Evolutionary conservation across 805 yeast genomes (phyloP).

Genomic region (Wickerhamomyces canadensis): DNA sequence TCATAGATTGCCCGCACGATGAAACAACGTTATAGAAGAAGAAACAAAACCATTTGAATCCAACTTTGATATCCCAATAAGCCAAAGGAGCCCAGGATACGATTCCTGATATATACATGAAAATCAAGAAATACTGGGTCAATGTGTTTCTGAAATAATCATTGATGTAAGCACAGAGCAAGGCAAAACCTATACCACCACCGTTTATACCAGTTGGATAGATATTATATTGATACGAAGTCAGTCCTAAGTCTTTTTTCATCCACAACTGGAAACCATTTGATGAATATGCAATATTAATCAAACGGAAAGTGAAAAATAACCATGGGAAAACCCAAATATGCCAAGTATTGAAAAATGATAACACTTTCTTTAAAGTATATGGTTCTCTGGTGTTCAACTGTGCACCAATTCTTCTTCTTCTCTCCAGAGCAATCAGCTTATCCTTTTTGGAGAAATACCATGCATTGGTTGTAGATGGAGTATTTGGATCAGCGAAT

Average conservation of each 20-base stretch:
- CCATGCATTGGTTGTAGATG: conserved; percentile 35
- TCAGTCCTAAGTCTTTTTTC: conserved; percentile 28
- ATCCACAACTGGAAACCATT: conserved; percentile 42
- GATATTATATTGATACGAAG: conserved; percentile 29
- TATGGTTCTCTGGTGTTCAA: conserved; percentile 29
- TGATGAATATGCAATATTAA: conserved; percentile 25
- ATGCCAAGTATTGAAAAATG: conserved; percentile 41
- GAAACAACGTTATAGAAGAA: conserved; percentile 41
- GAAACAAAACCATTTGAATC: conserved; percentile 42
- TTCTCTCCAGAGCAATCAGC: conserved; percentile 38
- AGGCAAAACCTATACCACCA: conserved; percentile 29
- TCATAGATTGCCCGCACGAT: conserved; percentile 47
- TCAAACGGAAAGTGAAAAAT: conserved; percentile 4
- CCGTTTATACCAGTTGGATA: conserved; percentile 33
- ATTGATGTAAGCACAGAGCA: conserved; percentile 28
- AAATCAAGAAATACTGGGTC: conserved; percentile 31
- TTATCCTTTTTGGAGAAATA: conserved; percentile 21
- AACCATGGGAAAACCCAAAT: conserved; percentile 34
- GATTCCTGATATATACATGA: conserved; percentile 26
- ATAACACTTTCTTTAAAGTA: conserved; percentile 32
- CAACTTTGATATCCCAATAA: conserved; percentile 11
- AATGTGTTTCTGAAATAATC: conserved; percentile 29
- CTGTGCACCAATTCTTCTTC: conserved; percentile 19
- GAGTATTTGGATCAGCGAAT: conserved; percentile 41
- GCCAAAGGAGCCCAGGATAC: not conserved